These are phyloP conservation scores for Paramecium caudatum DNA, from an alignment of 73 alveolate genomes.

Conservation along the genomic window DNA sequence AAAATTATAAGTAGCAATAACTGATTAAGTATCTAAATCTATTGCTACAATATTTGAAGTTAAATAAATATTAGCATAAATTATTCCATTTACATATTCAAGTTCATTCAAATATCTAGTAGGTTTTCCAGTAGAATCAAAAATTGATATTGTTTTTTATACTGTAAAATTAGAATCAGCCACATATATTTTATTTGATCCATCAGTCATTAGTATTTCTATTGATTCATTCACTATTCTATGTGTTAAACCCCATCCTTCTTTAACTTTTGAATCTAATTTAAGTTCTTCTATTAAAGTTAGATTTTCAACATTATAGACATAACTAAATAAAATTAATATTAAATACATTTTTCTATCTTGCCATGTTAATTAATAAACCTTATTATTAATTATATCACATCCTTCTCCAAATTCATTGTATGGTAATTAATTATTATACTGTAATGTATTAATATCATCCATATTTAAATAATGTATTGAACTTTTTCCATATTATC, in stretches of 20 bases:
- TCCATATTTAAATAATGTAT: conserved; percentile 26
- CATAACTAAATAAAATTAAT: neutral
- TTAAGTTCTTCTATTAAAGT: neutral
- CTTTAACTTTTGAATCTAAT: conserved; percentile 30
- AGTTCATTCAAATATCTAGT: conserved; percentile 11
- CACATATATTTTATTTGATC: conserved; percentile 7
- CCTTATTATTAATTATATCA: conserved; percentile 44
- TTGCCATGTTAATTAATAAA: conserved; percentile 61
- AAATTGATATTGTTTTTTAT: neutral
- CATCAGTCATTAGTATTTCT: conserved; percentile 46
- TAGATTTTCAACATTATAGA: conserved; percentile 16
- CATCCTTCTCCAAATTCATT: conserved; percentile 64
- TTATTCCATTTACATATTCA: conserved; percentile 61
- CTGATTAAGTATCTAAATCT: conserved; percentile 18
- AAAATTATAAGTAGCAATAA: conserved; percentile 1
- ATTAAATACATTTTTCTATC: conserved; percentile 52
- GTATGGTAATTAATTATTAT: neutral
- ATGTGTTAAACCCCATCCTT: conserved; percentile 69
- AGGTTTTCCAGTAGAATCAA: neutral
- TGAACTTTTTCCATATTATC: conserved; percentile 62
- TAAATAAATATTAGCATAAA: conserved; percentile 60
- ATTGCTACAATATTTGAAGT: conserved; percentile 21
- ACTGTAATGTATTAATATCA: conserved; percentile 3
- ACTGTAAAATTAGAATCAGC: conserved; percentile 47
- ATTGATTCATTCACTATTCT: neutral